Evolutionary conservation across 2,329 filamentous ascomycete genomes (phyloP).

Genomic region (Penicillium capsulatum): DNA sequence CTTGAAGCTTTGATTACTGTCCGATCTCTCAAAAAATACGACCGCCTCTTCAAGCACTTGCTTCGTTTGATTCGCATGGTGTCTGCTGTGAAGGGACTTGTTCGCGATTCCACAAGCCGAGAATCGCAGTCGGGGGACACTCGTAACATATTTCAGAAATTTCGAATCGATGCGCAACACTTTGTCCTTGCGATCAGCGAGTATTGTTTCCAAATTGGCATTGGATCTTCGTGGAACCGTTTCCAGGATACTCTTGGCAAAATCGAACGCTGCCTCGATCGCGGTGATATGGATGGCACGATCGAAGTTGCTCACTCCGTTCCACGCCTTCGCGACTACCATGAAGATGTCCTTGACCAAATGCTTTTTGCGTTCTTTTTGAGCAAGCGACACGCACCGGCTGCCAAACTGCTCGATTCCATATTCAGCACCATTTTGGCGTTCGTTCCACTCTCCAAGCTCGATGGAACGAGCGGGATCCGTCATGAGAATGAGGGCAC

Average conservation of each 20-base stretch:
- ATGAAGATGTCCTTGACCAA: conserved; percentile 68
- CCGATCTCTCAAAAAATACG: conserved; percentile 70
- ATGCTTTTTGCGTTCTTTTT: conserved; percentile 72
- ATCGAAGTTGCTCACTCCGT: conserved; percentile 57
- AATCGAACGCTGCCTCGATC: conserved; percentile 56
- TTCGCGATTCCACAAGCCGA: conserved; percentile 51
- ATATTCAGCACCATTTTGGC: conserved; percentile 69
- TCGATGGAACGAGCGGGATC: conserved; percentile 38
- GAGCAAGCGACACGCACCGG: conserved; percentile 68
- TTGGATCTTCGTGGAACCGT: conserved; percentile 66
- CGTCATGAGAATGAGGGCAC: conserved; percentile 39
- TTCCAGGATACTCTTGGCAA: conserved; percentile 64
- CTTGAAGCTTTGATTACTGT: conserved; percentile 71
- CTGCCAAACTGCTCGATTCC: conserved; percentile 68
- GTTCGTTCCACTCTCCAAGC: conserved; percentile 53
- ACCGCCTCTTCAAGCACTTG: conserved; percentile 75
- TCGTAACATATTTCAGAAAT: conserved; percentile 51
- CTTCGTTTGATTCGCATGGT: conserved; percentile 74
- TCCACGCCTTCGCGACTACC: conserved; percentile 62
- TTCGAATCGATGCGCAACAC: conserved; percentile 73
- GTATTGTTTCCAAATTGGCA: conserved; percentile 76
- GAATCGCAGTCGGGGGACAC: conserved; percentile 30
- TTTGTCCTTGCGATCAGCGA: conserved; percentile 69
- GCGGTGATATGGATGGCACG: conserved; percentile 43
- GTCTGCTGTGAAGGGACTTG: conserved; percentile 66